These are phyloP conservation scores for Grosmannia serpens DNA, from an alignment of 2,329 filamentous ascomycete genomes.

Conservation along the genomic window DNA sequence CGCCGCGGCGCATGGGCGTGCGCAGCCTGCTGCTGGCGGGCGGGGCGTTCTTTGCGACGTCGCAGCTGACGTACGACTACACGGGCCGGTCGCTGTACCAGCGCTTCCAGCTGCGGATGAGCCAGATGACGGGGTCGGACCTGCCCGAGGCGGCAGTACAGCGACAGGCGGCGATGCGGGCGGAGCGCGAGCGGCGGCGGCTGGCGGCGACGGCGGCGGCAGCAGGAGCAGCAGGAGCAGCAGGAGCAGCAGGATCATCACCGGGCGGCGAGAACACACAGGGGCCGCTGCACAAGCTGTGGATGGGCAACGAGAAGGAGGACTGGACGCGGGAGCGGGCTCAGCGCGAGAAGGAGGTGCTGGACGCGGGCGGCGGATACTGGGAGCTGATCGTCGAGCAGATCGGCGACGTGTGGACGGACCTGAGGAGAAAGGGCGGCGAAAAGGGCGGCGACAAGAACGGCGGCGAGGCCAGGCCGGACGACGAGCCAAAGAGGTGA, in stretches of 20 bases:
- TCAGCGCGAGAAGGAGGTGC: constrained; percentile 26
- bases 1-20: constrained; percentile 37
- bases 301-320: constrained; percentile 42
- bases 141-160: constrained; percentile 44
- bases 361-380: constrained; percentile 44
- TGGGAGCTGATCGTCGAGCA: constrained; percentile 46
- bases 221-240: not conserved
- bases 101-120: constrained; percentile 33
- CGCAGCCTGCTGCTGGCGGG: constrained; percentile 38
- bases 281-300: constrained; percentile 33
- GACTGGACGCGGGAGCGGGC: constrained; percentile 41
- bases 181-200: constrained; percentile 29
- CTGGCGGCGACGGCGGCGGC: constrained; percentile 8
- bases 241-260: no score
- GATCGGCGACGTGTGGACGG: constrained; percentile 35
- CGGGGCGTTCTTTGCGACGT: constrained; percentile 39
- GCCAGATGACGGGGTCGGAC: not conserved
- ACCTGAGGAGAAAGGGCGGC: constrained; percentile 12
- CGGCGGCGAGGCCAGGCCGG: no score
- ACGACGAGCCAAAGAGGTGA: not conserved
- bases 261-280: no score
- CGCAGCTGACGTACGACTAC: constrained; percentile 45
- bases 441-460: constrained; percentile 3
- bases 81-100: constrained; percentile 40
- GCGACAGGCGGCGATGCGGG: constrained; percentile 34